Conservation (phyloP, 2,329 filamentous ascomycete species). For the Neonectria coccinea region DNA sequence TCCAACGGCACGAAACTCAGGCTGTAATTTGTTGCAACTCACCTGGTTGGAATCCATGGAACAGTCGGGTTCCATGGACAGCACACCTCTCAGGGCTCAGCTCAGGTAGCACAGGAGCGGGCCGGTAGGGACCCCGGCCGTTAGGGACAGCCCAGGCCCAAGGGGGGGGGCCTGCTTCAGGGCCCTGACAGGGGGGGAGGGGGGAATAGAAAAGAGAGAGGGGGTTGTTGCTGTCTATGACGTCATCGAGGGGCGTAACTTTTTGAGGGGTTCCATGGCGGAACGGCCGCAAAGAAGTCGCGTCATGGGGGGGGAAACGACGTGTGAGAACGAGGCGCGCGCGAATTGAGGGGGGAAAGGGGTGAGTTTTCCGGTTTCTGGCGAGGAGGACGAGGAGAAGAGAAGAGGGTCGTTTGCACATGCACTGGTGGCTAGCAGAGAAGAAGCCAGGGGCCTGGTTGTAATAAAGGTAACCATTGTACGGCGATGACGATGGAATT, state of each 20-base stretch:
- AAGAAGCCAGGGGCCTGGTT: background rate
- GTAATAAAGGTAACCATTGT: background rate
- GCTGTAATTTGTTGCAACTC: background rate
- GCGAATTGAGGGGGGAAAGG: background rate
- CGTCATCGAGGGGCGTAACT: conserved; percentile 16
- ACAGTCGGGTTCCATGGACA: background rate
- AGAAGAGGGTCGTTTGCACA: background rate
- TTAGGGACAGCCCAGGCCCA: background rate
- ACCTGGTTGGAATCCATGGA: background rate
- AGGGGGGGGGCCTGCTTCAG: background rate
- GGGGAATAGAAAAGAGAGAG: background rate
- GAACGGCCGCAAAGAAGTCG: background rate
- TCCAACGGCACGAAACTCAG: too few species aligned
- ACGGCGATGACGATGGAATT: background rate
- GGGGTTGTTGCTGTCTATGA: conserved; percentile 3
- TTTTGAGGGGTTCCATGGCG: background rate
- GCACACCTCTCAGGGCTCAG: background rate
- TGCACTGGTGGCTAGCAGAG: too few species aligned
- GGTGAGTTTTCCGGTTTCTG: background rate
- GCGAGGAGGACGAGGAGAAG: background rate
- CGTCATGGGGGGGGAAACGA: background rate
- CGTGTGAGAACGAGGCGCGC: background rate
- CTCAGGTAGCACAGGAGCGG: conserved; percentile 16
- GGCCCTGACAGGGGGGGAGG: background rate
- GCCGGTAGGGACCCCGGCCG: conserved; percentile 1